Evolutionary conservation across 176 grass and related monocot genomes (phyloP), one percentile per base, ranked within the genome.

Genomic region (Echinochloa phyllopogon): DNA sequence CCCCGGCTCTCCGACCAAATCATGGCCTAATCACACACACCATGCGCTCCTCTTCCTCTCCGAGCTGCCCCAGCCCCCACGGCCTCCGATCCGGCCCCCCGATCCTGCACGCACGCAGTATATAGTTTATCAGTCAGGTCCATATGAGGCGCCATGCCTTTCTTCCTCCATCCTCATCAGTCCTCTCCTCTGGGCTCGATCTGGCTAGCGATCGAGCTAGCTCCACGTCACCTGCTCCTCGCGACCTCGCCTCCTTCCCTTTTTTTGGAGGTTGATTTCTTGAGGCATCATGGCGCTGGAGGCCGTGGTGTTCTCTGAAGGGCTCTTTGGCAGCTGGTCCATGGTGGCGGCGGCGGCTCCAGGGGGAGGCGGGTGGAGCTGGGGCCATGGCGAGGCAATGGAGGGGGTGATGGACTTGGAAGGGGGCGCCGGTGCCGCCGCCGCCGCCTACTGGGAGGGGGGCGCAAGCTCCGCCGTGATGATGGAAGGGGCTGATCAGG

Each of bases 201-300:
- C 51, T 75, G 72, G 8, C 47, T 38, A 58, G 9, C 72, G 49
- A 29, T 27, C 24, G 4, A 55, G 72, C 8, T 56, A 15, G 42
- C 75, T 57, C 69, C 74, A 62, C 88, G 78, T 83, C 83, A 69
- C 58, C 10, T 14, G 45, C 20, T 13, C 6, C 78, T 65, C 57
- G n/a, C 77, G n/a, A 50, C 61, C 29, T 33, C 57, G n/a, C 77
- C 29, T 58, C 61, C 29, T 33, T 59, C 6, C 18, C 10, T 71
- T 41, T 81, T 59, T 76, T 29, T 61, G 25, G 60, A 75, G 84
- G 51, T 69, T 59, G 1, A 63, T 15, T 85, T 77, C 52, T 69
- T 58, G 64, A 81, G 55, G 38, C 53, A 97, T 97, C 53, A 97
- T 97, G 92, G 92, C 92, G 10, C 82, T 97, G 76, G 92, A 97